phyloP scores from a whole-genome alignment of 2,329 filamentous ascomycete species.

The Teratosphaeria zuluensis region DNA sequence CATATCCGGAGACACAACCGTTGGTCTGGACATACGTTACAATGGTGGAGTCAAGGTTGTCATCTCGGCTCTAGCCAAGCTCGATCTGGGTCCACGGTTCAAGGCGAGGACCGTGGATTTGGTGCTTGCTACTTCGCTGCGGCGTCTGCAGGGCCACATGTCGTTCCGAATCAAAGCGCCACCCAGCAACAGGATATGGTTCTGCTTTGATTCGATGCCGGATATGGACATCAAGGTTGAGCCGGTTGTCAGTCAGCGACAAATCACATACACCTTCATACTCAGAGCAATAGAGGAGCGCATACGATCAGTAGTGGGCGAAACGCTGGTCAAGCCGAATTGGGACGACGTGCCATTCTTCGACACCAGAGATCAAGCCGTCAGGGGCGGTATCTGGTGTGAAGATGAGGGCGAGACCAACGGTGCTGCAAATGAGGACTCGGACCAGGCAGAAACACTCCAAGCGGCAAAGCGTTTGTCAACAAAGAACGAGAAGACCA shows the following conservation, averaged over 20 bases:
- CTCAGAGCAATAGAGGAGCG: conserved; percentile 87
- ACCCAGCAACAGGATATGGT: conserved; percentile 92
- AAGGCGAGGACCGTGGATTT: conserved; percentile 85
- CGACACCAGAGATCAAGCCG: conserved; percentile 64
- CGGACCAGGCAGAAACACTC: conserved; percentile 1
- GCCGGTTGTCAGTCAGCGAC: conserved; percentile 86
- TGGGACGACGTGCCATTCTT: conserved; percentile 96
- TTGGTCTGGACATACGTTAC: conserved; percentile 83
- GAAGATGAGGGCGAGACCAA: conserved; percentile 28
- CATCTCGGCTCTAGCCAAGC: conserved; percentile 82
- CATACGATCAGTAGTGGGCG: conserved; percentile 86
- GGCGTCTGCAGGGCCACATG: conserved; percentile 74
- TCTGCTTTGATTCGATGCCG: conserved; percentile 87
- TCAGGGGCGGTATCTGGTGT: conserved; percentile 77
- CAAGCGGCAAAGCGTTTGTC: background rate
- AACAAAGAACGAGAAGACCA: conserved; percentile 14
- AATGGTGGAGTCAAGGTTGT: conserved; percentile 82
- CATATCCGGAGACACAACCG: conserved; percentile 78
- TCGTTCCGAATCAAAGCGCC: conserved; percentile 85
- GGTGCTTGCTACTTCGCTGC: conserved; percentile 74
- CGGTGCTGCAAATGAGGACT: background rate
- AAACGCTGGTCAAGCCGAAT: conserved; percentile 83
- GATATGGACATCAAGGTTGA: conserved; percentile 92
- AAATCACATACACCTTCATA: conserved; percentile 91
- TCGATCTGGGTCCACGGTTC: conserved; percentile 81